A percentile compares a stretch with the other conserved stretches of the same genome.
These are phyloP conservation scores for Populus davidiana DNA, from an alignment of 345 rosid species.

Conservation along the genomic window DNA sequence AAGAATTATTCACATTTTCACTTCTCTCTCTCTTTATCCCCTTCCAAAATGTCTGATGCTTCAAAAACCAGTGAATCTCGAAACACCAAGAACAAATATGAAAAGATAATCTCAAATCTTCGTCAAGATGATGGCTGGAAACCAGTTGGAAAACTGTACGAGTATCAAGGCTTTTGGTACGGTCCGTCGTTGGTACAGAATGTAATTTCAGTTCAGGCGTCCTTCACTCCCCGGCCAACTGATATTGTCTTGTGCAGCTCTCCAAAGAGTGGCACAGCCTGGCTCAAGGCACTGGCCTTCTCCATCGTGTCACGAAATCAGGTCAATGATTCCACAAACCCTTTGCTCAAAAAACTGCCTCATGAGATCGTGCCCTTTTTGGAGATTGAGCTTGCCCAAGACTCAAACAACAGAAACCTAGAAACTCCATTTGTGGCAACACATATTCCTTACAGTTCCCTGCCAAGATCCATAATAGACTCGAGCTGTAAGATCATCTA, in stretches of 20 bases:
- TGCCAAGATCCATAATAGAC: not conserved
- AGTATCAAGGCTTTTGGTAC: not conserved
- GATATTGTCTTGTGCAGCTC: not conserved
- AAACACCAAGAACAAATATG: not conserved
- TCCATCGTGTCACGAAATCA: not conserved
- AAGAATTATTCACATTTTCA: too few relatives aligned
- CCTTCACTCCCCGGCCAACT: not conserved
- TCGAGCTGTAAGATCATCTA: not conserved
- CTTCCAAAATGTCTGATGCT: too few relatives aligned
- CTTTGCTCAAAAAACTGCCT: not conserved
- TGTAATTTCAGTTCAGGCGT: not conserved
- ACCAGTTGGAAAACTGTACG: not conserved
- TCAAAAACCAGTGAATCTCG: too few relatives aligned
- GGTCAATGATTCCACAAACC: not conserved
- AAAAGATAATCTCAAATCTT: not conserved
- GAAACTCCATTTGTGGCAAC: not conserved
- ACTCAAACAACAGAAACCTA: not conserved
- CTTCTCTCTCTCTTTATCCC: too few relatives aligned
- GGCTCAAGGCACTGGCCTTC: not conserved
- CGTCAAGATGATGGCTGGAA: not conserved
- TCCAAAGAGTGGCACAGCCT: not conserved
- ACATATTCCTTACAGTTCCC: not conserved
- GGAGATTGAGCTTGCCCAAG: not conserved
- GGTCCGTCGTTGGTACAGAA: not conserved
- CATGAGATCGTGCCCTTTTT: not conserved